Evolutionary conservation across 2,329 filamentous ascomycete genomes (phyloP).

Genomic region (Pseudocercospora fuligena): DNA sequence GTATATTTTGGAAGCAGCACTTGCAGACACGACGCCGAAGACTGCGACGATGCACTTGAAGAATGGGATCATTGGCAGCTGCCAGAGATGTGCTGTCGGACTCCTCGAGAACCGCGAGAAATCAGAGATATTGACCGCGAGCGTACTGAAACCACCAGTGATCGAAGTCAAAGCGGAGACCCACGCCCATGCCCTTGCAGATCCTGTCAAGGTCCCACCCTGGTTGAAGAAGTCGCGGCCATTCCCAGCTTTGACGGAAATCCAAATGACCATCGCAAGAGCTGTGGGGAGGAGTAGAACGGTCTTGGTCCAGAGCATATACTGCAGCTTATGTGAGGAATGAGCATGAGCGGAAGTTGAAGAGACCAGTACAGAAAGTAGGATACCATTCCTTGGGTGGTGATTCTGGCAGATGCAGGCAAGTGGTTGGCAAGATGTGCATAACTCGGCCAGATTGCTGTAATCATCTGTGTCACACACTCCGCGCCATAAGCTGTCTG

Average conservation of each 20-base stretch:
- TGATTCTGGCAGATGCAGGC: constrained; percentile 47
- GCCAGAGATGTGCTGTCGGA: constrained; percentile 23
- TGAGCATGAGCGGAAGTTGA: constrained; percentile 49
- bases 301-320: constrained; percentile 45
- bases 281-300: constrained; percentile 37
- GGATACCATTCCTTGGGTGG: constrained; percentile 47
- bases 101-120: constrained; percentile 24
- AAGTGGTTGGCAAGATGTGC: constrained; percentile 44
- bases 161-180: constrained; percentile 55
- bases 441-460: constrained; percentile 46
- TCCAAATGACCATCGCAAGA: constrained; percentile 36
- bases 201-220: constrained; percentile 22
- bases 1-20: constrained; percentile 57
- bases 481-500: constrained; percentile 27
- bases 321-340: constrained; percentile 33
- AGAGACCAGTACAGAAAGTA: constrained; percentile 49
- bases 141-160: constrained; percentile 57
- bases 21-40: constrained; percentile 62
- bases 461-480: constrained; percentile 25
- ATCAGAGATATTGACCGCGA: constrained; percentile 50
- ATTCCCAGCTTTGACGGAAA: constrained; percentile 27
- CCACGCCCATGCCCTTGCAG: constrained; percentile 37
- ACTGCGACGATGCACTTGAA: constrained; percentile 61
- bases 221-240: constrained; percentile 25
- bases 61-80: constrained; percentile 24